Conservation (phyloP, 179 eudicot species). For the Carnegiea gigantea region DNA sequence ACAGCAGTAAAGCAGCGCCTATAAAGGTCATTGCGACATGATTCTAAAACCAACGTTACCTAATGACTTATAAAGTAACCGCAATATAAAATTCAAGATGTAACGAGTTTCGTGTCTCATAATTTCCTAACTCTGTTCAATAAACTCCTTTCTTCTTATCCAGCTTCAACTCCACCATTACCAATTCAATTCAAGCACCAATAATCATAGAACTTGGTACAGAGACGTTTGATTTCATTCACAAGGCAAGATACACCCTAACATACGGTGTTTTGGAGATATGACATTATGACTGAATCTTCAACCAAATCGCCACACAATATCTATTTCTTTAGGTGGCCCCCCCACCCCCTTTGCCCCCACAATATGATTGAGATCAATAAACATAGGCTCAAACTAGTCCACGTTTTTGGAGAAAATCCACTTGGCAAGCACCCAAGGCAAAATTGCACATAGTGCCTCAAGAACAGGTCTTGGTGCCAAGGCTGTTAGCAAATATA, state of each 20-base stretch:
- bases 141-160: too few relatives aligned
- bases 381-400: not conserved
- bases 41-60: not conserved
- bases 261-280: not conserved
- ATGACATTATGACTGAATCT: not conserved
- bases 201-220: not conserved
- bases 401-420: not conserved
- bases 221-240: not conserved
- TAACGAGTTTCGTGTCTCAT: not conserved
- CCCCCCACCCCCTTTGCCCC: not conserved
- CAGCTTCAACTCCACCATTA: not conserved
- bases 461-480: not conserved
- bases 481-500: not conserved
- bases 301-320: not conserved
- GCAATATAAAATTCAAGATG: not conserved
- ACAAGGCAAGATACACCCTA: not conserved
- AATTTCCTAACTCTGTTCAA: not conserved
- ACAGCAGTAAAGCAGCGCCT: not conserved
- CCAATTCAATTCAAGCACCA: not conserved
- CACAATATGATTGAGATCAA: not conserved
- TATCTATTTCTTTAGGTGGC: not conserved
- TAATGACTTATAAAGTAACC: not conserved
- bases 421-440: not conserved
- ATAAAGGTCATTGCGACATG: not conserved
- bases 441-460: not conserved